Evolutionary conservation across 1,284 basidiomycete species (phyloP).

Genomic region (Porogramme epimiltina): DNA sequence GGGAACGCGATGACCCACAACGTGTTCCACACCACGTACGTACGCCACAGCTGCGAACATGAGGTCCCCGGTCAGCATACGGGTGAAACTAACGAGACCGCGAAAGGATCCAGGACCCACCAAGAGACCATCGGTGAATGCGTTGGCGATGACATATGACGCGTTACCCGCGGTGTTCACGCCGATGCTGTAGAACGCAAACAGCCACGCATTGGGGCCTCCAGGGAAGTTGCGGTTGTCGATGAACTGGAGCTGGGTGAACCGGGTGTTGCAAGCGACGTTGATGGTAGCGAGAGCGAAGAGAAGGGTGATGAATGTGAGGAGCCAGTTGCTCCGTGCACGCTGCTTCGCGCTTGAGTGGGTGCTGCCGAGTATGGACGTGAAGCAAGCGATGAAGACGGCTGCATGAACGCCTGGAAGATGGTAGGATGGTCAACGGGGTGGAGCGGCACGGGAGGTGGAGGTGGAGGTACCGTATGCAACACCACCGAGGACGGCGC

Average conservation of each 20-base stretch:
- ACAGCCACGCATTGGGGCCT: slow-evolving; percentile 28
- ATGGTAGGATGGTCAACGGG: too few relatives aligned
- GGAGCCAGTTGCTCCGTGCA: background rate
- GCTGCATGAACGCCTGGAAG: slow-evolving; percentile 10
- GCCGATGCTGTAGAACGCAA: slow-evolving; percentile 4
- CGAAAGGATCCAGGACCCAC: slow-evolving; percentile 19
- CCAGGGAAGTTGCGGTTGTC: slow-evolving; percentile 35
- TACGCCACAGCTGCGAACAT: slow-evolving; percentile 36
- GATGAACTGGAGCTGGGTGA: slow-evolving; percentile 32
- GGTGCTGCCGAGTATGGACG: slow-evolving; percentile 8
- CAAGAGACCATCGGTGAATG: slow-evolving; percentile 34
- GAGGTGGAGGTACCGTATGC: slow-evolving; percentile 26
- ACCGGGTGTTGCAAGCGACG: slow-evolving; percentile 23
- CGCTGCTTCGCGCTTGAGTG: slow-evolving; percentile 5
- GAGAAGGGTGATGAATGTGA: slow-evolving; percentile 22
- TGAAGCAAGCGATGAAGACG: slow-evolving; percentile 18
- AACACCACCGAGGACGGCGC: slow-evolving; percentile 30
- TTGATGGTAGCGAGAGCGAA: slow-evolving; percentile 33
- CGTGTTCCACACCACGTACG: slow-evolving; percentile 26
- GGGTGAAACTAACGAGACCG: too few relatives aligned
- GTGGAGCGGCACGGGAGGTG: too few relatives aligned
- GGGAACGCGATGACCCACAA: slow-evolving; percentile 12
- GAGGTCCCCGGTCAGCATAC: background rate
- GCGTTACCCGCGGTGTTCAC: slow-evolving; percentile 31
- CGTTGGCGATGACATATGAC: slow-evolving; percentile 28